Percentiles rank a stretch among this genome's conserved stretches.
These are phyloP conservation scores for Gracilaria domingensis DNA, from an alignment of 23 red algal genomes.

Conservation along the genomic window DNA sequence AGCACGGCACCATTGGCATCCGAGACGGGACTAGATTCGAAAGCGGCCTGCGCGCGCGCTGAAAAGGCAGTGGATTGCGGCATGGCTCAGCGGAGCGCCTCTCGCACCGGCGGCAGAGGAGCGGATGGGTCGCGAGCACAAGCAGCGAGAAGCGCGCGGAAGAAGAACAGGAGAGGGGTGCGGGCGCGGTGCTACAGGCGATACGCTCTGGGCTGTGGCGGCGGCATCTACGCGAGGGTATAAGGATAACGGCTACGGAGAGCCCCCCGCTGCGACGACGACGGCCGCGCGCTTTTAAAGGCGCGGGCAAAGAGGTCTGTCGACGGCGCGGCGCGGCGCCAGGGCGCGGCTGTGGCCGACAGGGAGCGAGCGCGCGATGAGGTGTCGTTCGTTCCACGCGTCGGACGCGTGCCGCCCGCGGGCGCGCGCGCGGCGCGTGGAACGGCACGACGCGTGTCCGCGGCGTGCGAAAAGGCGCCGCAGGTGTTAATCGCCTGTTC, in stretches of 20 bases:
- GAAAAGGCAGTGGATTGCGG: neutral
- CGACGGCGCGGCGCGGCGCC: neutral
- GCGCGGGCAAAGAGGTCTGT: neutral
- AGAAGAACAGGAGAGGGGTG: neutral
- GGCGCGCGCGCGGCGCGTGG: too few relatives aligned
- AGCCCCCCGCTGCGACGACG: neutral
- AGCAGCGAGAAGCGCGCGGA: too few relatives aligned
- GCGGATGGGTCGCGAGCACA: too few relatives aligned
- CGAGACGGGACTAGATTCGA: neutral
- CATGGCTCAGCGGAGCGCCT: neutral
- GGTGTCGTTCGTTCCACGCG: constrained; percentile 1
- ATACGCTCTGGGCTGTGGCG: too few relatives aligned
- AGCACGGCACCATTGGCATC: neutral
- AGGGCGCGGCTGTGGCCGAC: neutral
- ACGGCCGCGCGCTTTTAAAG: neutral
- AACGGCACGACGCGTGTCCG: too few relatives aligned
- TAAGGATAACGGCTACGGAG: too few relatives aligned
- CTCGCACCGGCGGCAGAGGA: too few relatives aligned
- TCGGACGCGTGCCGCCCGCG: neutral
- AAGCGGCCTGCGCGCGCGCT: neutral
- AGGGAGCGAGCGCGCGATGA: neutral
- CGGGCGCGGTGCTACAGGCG: neutral
- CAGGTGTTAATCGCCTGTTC: too few relatives aligned
- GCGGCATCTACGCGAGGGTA: too few relatives aligned
- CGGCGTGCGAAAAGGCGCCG: too few relatives aligned